Percentiles rank a stretch among this genome's conserved stretches.
These are phyloP conservation scores for Dictyostelium discoideum DNA, from an alignment of 78 protist species.

Conservation along the genomic window DNA sequence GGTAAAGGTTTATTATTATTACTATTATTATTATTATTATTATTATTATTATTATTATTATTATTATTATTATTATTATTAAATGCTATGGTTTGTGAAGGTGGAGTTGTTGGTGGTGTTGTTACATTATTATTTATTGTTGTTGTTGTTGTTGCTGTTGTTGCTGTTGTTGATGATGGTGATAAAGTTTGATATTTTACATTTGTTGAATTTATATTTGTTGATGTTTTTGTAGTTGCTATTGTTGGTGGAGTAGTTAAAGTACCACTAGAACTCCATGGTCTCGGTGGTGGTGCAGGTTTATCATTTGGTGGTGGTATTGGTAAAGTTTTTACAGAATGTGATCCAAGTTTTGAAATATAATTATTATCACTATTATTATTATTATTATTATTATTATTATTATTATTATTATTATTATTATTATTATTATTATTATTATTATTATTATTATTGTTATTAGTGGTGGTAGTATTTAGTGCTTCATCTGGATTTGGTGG, in stretches of 20 bases:
- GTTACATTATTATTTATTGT: background rate
- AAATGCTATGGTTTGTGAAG: background rate
- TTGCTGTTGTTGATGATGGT: background rate
- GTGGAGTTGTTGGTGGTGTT: background rate
- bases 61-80: too few relatives aligned
- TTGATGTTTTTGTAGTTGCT: background rate
- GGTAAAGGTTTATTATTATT: background rate
- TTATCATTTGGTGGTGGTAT: background rate
- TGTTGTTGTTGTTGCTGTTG: background rate
- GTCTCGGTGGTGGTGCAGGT: constrained; percentile 21
- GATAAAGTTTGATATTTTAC: background rate
- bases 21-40: background rate
- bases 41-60: background rate
- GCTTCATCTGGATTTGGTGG: background rate
- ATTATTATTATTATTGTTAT: background rate
- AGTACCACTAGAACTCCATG: background rate
- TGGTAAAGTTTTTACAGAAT: background rate
- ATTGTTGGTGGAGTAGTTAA: background rate
- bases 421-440: too few relatives aligned
- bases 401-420: background rate
- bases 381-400: too few relatives aligned
- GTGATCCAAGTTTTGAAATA: background rate
- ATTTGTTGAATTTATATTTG: background rate
- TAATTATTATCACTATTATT: background rate
- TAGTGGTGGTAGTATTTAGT: background rate